phyloP scores from a whole-genome alignment of 306 rosid species.

The Arachis stenosperma region DNA sequence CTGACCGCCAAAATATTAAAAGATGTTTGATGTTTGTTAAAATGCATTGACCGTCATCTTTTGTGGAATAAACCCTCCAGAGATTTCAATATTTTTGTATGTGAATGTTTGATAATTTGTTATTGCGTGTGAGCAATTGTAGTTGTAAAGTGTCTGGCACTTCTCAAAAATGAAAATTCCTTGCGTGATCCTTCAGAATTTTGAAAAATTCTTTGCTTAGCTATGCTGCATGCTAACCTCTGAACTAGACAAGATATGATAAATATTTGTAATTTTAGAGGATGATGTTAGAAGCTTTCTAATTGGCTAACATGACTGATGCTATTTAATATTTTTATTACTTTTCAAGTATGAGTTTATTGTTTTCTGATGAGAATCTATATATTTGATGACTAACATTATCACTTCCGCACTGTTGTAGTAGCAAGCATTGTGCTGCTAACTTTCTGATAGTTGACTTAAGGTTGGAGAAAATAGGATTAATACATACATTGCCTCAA shows the following conservation, averaged over 20 bases:
- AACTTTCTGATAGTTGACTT: neutral
- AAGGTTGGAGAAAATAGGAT: neutral
- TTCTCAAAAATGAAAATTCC: neutral
- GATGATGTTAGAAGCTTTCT: neutral
- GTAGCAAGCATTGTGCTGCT: slow-evolving; percentile 4
- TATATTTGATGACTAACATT: neutral
- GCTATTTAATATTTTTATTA: neutral
- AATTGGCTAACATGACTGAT: neutral
- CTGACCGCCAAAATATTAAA: too few species aligned
- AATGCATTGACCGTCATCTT: too few species aligned
- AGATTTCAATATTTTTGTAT: too few species aligned
- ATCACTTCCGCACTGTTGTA: neutral
- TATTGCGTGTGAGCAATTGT: too few species aligned
- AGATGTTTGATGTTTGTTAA: too few species aligned
- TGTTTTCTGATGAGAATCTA: neutral
- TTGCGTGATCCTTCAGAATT: too few species aligned
- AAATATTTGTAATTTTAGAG: neutral
- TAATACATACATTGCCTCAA: neutral
- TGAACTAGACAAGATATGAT: neutral
- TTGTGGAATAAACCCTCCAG: too few species aligned
- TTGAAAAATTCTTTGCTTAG: too few species aligned
- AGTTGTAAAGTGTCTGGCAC: too few species aligned
- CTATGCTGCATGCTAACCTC: neutral
- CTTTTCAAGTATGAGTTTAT: neutral
- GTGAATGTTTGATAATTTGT: too few species aligned